Conservation (phyloP, 2,329 filamentous ascomycete species). For the Hypocrella siamensis region DNA sequence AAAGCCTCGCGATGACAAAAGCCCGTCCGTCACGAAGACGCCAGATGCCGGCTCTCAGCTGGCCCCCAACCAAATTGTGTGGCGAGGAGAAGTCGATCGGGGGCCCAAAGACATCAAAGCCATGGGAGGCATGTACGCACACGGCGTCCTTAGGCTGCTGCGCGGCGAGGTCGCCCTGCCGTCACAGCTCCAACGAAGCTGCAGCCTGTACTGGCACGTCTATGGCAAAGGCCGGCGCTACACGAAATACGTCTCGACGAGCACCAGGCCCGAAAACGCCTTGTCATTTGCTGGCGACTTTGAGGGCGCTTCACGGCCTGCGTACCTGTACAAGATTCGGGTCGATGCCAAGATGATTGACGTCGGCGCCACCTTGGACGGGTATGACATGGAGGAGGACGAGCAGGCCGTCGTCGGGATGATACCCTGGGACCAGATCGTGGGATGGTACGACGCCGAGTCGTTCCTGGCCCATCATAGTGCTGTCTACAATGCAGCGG, state of each 20-base stretch:
- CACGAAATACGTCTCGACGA: constrained; percentile 1
- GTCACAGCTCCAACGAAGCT: neutral
- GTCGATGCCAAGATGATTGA: neutral
- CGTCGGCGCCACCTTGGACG: neutral
- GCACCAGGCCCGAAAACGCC: neutral
- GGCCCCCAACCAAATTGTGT: too few relatives aligned
- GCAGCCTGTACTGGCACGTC: constrained; percentile 1
- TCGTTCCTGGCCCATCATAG: too few relatives aligned
- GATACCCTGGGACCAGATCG: neutral
- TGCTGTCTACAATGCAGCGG: neutral
- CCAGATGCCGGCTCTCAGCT: too few relatives aligned
- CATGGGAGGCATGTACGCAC: neutral
- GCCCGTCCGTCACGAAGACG: too few relatives aligned
- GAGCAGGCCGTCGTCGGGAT: neutral
- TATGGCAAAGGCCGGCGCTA: constrained; percentile 4
- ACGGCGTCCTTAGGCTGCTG: neutral
- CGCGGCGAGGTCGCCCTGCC: neutral
- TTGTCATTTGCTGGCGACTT: constrained; percentile 2
- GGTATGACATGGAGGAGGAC: neutral
- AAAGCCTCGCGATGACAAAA: too few relatives aligned
- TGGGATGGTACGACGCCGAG: neutral
- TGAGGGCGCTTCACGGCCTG: too few relatives aligned
- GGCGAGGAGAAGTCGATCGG: too few relatives aligned
- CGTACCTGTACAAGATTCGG: neutral
- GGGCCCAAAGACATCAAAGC: neutral